Conservation (phyloP, 805 yeast species). For the Metschnikowia baotianmanensis region DNA sequence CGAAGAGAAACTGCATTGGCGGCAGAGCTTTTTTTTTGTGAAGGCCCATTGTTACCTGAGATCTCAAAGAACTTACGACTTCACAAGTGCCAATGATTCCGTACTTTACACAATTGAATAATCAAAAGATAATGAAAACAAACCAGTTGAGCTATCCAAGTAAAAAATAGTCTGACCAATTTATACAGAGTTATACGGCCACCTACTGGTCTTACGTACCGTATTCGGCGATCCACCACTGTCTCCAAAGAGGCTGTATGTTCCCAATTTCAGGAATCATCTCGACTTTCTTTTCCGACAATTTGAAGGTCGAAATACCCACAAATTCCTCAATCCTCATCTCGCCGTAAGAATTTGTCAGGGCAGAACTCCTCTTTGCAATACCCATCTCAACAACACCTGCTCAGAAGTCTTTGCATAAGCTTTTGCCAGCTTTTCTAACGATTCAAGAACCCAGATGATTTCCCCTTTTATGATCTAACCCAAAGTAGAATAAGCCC, state of each 20-base stretch:
- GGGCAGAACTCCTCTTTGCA: constrained; percentile 42
- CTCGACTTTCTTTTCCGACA: constrained; percentile 47
- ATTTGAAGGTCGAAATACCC: constrained; percentile 50
- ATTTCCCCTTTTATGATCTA: constrained; percentile 23
- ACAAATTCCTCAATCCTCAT: constrained; percentile 38
- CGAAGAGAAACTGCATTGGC: too few relatives aligned
- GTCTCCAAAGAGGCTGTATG: constrained; percentile 22
- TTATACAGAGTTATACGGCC: not conserved
- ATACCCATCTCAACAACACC: constrained; percentile 44
- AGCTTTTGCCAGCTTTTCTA: constrained; percentile 30
- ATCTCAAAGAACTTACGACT: too few relatives aligned
- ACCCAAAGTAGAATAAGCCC: constrained; percentile 27
- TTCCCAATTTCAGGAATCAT: constrained; percentile 18
- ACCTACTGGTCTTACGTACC: constrained; percentile 12
- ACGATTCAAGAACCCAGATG: constrained; percentile 22
- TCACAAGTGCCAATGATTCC: too few relatives aligned
- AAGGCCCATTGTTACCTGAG: too few relatives aligned
- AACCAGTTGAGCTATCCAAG: not conserved
- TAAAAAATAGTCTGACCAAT: not conserved
- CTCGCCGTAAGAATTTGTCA: constrained; percentile 46
- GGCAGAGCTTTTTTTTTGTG: too few relatives aligned
- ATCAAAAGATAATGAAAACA: not conserved
- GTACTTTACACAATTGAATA: too few relatives aligned
- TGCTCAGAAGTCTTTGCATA: constrained; percentile 40
- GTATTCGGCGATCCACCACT: constrained; percentile 23